A percentile compares a stretch with the other conserved stretches of the same genome.
Conservation (phyloP, 257 asterid species). For the Ballota nigra region DNA sequence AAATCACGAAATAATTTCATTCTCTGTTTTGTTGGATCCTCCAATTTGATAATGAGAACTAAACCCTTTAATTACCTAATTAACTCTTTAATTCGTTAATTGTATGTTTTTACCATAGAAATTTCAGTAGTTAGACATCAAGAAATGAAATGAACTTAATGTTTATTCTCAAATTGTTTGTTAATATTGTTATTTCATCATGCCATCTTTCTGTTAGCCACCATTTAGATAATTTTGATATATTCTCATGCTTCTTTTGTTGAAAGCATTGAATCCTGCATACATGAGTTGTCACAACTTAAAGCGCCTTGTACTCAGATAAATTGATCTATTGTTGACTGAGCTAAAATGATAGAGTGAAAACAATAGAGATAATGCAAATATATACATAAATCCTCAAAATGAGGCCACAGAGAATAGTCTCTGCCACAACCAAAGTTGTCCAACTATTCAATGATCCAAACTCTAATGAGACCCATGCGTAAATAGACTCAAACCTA, state of each 20-base stretch:
- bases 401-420: no score
- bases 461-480: no score
- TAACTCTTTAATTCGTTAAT: background rate
- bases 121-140: background rate
- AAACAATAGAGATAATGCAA: no score
- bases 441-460: no score
- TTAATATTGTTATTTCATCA: constrained; percentile 3
- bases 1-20: background rate
- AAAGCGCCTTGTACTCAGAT: background rate
- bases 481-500: no score
- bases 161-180: background rate
- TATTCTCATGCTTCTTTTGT: constrained; percentile 18
- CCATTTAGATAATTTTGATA: background rate
- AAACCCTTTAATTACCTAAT: background rate
- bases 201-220: background rate
- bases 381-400: no score
- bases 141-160: background rate
- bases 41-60: constrained; percentile 1
- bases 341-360: no score
- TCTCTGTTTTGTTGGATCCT: background rate
- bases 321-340: background rate
- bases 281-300: constrained; percentile 5
- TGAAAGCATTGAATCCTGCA: constrained; percentile 4
- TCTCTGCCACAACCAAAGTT: no score
- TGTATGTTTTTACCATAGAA: background rate